phyloP scores from a whole-genome alignment of 106 monocot species.

The Platanthera zijinensis region DNA sequence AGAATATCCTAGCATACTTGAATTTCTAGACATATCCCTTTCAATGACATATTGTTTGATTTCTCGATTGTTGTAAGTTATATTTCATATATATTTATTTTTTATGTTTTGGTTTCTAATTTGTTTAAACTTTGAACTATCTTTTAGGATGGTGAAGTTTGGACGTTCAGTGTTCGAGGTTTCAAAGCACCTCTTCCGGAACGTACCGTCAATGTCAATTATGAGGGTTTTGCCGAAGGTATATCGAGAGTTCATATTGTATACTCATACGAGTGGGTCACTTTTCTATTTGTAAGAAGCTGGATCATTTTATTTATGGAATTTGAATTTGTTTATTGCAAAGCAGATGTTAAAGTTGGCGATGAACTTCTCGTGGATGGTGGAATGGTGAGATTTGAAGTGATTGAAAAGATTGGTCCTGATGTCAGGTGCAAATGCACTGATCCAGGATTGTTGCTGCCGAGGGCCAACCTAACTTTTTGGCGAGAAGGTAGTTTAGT shows the following conservation, averaged over 20 bases:
- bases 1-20: not conserved
- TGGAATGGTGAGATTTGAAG: slow-evolving; percentile 98
- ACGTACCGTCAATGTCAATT: slow-evolving; percentile 76
- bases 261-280: not conserved
- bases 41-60: not conserved
- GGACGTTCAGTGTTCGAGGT: slow-evolving; percentile 90
- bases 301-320: not conserved
- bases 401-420: slow-evolving; percentile 94
- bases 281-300: not conserved
- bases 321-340: slow-evolving; percentile 4
- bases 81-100: not conserved
- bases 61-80: not conserved
- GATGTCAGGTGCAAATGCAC: slow-evolving; percentile 91
- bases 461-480: slow-evolving; percentile 58
- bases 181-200: slow-evolving; percentile 79
- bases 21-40: not conserved
- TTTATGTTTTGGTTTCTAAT: not conserved
- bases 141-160: slow-evolving; percentile 90
- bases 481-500: slow-evolving; percentile 86
- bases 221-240: slow-evolving; percentile 99
- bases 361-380: slow-evolving; percentile 99
- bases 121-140: not conserved
- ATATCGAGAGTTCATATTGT: not conserved
- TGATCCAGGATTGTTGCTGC: slow-evolving; percentile 60
- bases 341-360: slow-evolving; percentile 81